These are phyloP conservation scores for Lactarius tabidus DNA, from an alignment of 768 basidiomycete species.

Conservation along the genomic window DNA sequence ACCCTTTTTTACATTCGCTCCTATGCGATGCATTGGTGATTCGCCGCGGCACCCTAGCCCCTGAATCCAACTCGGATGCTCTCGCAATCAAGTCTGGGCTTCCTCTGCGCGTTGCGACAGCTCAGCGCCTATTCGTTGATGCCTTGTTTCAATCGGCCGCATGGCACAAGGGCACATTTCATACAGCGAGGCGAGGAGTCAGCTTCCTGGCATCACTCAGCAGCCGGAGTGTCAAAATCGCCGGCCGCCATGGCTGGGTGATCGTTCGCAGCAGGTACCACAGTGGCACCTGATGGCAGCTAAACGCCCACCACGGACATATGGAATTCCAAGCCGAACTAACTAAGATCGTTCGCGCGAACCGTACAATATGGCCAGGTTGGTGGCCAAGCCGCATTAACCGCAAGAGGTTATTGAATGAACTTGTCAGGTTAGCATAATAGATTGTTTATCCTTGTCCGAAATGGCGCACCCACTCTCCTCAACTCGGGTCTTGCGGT, in stretches of 20 bases:
- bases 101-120: conserved; percentile 1
- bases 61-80: neutral
- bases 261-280: conserved; percentile 1
- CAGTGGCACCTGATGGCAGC: conserved; percentile 3
- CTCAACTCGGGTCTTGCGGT: neutral
- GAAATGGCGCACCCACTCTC: neutral
- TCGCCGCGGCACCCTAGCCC: conserved; percentile 1
- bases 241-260: conserved; percentile 7
- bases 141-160: neutral
- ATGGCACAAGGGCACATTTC: neutral
- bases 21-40: neutral
- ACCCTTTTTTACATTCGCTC: neutral
- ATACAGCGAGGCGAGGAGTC: neutral
- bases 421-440: neutral
- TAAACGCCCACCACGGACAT: conserved; percentile 16
- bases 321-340: conserved; percentile 23
- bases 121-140: conserved; percentile 7
- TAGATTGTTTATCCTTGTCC: conserved; percentile 3
- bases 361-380: too few species aligned
- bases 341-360: neutral
- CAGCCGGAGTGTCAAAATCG: conserved; percentile 1
- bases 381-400: neutral
- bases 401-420: neutral
- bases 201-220: neutral
- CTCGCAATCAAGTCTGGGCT: neutral